Conservation (phyloP, 176 grass and related monocot species). For the Oryza meyeriana region DNA sequence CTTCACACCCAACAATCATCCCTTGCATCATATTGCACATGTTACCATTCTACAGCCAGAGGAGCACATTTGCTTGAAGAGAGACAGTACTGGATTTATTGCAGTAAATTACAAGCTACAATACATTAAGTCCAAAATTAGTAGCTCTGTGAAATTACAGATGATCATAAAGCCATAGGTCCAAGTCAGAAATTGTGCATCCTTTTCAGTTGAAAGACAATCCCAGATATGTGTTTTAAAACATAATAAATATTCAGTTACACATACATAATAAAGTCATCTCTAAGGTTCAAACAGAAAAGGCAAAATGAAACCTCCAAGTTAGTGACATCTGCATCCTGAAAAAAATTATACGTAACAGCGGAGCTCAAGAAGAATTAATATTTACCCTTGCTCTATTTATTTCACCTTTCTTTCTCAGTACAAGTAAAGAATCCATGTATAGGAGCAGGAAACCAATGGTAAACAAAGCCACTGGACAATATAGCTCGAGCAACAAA, state of each 20-base stretch:
- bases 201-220: not conserved
- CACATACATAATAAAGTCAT: not conserved
- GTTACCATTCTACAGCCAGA: not conserved
- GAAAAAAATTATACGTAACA: not conserved
- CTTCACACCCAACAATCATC: not conserved
- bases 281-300: not conserved
- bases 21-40: not conserved
- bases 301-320: not conserved
- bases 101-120: not conserved
- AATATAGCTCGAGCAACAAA: not conserved
- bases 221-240: not conserved
- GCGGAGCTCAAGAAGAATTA: not conserved
- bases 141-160: not conserved
- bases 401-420: not conserved
- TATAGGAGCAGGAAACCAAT: not conserved
- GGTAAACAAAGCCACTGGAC: not conserved
- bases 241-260: not conserved
- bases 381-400: not conserved
- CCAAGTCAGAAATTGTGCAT: not conserved
- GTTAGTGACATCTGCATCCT: not conserved
- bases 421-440: not conserved
- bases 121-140: not conserved
- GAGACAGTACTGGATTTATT: not conserved
- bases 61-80: not conserved
- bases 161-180: not conserved